Percentiles rank a stretch among this genome's conserved stretches.
phyloP scores from a whole-genome alignment of 2,329 filamentous ascomycete species.

The Colletotrichum sojae region DNA sequence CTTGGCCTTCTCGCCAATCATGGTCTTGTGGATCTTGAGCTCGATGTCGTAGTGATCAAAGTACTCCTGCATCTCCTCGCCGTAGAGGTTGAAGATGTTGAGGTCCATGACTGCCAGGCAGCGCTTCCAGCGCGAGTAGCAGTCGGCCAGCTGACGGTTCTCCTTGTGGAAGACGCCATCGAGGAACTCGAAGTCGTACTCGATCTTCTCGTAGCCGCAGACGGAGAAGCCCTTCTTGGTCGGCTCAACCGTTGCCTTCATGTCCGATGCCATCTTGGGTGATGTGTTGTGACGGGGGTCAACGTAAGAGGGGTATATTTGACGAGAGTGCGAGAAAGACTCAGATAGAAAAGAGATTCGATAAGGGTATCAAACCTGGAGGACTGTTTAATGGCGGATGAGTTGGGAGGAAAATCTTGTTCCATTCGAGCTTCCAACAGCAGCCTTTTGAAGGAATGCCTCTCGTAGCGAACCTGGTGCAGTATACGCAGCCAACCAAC shows the following conservation, averaged over 20 bases:
- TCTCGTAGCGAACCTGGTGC: neutral
- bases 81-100: slow-evolving; percentile 80
- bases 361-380: neutral
- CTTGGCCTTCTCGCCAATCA: slow-evolving; percentile 83
- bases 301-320: neutral
- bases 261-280: slow-evolving; percentile 73
- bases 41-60: slow-evolving; percentile 75
- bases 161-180: slow-evolving; percentile 75
- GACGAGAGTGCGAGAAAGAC: neutral
- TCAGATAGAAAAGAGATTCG: too few relatives aligned
- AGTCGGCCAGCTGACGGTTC: slow-evolving; percentile 74
- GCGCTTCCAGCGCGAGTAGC: slow-evolving; percentile 75
- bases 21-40: slow-evolving; percentile 78
- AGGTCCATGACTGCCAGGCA: slow-evolving; percentile 78
- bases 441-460: slow-evolving; percentile 30
- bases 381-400: slow-evolving; percentile 1
- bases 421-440: slow-evolving; percentile 16
- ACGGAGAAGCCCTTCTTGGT: slow-evolving; percentile 78
- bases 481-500: neutral
- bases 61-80: slow-evolving; percentile 75
- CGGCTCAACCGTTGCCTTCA: slow-evolving; percentile 75
- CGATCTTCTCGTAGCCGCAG: slow-evolving; percentile 81
- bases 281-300: neutral
- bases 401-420: neutral
- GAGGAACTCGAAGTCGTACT: slow-evolving; percentile 82